phyloP scores from a whole-genome alignment of 345 rosid genomes.

The Hibiscus syriacus region DNA sequence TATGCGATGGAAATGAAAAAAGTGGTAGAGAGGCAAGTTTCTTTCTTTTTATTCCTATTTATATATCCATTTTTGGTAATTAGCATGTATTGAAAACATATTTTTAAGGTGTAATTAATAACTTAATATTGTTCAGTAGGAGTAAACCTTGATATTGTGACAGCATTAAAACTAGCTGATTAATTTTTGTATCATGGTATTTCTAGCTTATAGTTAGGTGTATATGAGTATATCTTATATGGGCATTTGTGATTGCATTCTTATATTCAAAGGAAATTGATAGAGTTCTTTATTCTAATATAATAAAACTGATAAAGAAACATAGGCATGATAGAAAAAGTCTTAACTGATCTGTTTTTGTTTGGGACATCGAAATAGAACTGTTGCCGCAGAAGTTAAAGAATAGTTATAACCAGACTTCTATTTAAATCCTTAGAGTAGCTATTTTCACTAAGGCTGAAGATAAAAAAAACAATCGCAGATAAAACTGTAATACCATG shows the following conservation, averaged over 20 bases:
- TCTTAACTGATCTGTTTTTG: no score
- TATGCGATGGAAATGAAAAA: conserved; percentile 86
- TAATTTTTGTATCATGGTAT: not conserved
- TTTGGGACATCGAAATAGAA: no score
- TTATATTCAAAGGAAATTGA: not conserved
- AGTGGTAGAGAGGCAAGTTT: conserved; percentile 69
- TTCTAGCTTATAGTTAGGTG: not conserved
- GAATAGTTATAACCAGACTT: no score
- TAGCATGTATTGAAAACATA: not conserved
- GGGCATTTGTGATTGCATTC: not conserved
- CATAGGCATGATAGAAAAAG: no score
- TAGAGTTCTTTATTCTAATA: not conserved
- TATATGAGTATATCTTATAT: not conserved
- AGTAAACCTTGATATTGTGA: not conserved
- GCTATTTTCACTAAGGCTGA: no score
- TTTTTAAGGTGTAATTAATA: not conserved
- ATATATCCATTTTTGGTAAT: not conserved
- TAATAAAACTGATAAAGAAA: no score
- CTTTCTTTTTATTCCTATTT: conserved; percentile 9
- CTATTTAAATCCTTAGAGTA: no score
- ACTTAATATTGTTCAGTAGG: not conserved
- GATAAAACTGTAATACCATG: no score
- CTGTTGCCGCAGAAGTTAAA: no score
- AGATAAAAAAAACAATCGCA: no score
- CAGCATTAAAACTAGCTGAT: not conserved